Percentiles rank a stretch among this genome's conserved stretches.
Conservation (phyloP, 495 filamentous ascomycete genomes). For the Pseudotulostoma volvatum region DNA sequence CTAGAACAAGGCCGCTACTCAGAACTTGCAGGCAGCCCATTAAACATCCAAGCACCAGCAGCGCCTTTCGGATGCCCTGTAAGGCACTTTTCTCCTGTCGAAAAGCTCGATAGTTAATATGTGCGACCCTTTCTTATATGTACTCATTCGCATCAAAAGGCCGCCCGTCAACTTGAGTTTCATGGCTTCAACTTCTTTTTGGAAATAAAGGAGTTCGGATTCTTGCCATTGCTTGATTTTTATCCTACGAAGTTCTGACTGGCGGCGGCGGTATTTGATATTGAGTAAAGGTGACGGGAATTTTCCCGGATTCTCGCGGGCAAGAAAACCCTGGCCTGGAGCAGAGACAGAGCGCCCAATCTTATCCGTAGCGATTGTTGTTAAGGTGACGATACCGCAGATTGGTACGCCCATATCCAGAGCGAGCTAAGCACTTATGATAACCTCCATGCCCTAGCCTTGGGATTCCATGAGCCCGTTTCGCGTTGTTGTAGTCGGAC, state of each 20-base stretch:
- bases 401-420: slow-evolving; percentile 13
- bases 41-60: slow-evolving; percentile 14
- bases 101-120: slow-evolving; percentile 76
- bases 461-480: slow-evolving; percentile 11
- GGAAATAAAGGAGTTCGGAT: slow-evolving; percentile 79
- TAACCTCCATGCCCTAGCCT: slow-evolving; percentile 11
- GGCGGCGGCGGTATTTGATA: slow-evolving; percentile 40
- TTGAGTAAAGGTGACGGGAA: slow-evolving; percentile 5
- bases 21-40: slow-evolving; percentile 12
- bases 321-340: slow-evolving; percentile 14
- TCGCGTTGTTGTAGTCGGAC: slow-evolving; percentile 7
- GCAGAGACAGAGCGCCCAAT: slow-evolving; percentile 13
- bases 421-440: slow-evolving; percentile 8
- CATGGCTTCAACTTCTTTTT: slow-evolving; percentile 86
- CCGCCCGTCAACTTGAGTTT: slow-evolving; percentile 44
- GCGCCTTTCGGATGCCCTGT: slow-evolving; percentile 15
- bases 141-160: slow-evolving; percentile 69
- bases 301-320: slow-evolving; percentile 2
- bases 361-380: slow-evolving; percentile 7
- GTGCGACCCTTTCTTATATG: slow-evolving; percentile 63
- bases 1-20: slow-evolving; percentile 8
- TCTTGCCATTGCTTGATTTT: slow-evolving; percentile 95
- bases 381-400: slow-evolving; percentile 7
- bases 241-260: slow-evolving; percentile 78
- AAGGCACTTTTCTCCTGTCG: slow-evolving; percentile 55